Evolutionary conservation across 129 eudicot species (phyloP), one percentile per base, ranked within the genome.

Genomic region (Flaveria robusta): DNA sequence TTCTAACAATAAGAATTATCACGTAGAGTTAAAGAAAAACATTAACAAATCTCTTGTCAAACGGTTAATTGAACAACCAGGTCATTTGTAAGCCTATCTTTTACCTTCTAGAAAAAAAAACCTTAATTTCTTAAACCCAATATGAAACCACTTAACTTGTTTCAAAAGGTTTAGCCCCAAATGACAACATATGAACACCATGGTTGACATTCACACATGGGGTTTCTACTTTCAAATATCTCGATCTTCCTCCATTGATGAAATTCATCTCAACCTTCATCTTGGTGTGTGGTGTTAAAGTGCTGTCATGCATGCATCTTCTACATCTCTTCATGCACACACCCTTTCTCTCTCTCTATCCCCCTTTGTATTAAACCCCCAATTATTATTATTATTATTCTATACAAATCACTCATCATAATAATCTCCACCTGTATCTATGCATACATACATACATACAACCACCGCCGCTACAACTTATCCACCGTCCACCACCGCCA

Each of bases 261-360:
- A 26, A 72, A 78, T 23, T 31, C 64, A 70, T 78, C 69, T 77
- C 34, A 43, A 78, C 58, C 72, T 47, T n/a, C 63, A 11, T 68
- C 16, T 31, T 19, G 54, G 29, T 69, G 58, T 66, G 66, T 54
- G 69, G 49, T 68, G 12, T 74, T 72, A 62, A 58, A 62, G 71
- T 37, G 50, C 82, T 85, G 82, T 87, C 96, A 88, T 90, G 96
- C 92, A 90, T 90, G 96, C 96, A 87, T 81, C 81, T 85, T 79
- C 74, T 79, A 81, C 74, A 60, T 76, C 77, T 80, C 70, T 67
- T 78, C 96, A 90, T 90, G 96, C 96, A 85, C 86, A 51, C 87
- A 68, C 87, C 71, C 87, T 69, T 79, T 83, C 83, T 74, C 74
- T 74, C 47, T 75, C 75, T 68, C 58, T 52, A 43, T 43, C 49